phyloP scores from a whole-genome alignment of 345 rosid species.

The Streptanthus diversifolius region DNA sequence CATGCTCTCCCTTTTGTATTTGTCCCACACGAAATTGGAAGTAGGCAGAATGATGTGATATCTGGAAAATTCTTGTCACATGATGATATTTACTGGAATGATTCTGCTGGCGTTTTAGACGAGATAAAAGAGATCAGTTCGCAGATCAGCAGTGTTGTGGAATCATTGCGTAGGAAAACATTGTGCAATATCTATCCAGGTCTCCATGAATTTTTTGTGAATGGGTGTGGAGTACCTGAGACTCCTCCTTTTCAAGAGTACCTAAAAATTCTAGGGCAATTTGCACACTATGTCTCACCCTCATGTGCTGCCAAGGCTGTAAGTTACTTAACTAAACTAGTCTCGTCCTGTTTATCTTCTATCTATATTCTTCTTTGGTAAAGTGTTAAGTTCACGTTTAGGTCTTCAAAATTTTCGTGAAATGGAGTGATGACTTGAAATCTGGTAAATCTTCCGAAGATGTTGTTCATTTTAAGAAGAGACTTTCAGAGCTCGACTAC shows the following conservation, averaged over 20 bases:
- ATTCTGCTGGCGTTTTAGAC: conserved; percentile 64
- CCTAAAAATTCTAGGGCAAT: conserved; percentile 55
- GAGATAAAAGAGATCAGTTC: conserved; percentile 45
- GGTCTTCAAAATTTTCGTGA: conserved; percentile 77
- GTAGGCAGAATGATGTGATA: conserved; percentile 45
- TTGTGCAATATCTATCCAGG: conserved; percentile 72
- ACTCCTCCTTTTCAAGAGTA: conserved; percentile 58
- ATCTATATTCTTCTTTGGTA: conserved; percentile 13
- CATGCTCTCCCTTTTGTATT: conserved; percentile 55
- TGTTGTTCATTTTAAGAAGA: conserved; percentile 51
- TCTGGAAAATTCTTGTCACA: conserved; percentile 60
- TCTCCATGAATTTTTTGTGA: conserved; percentile 79
- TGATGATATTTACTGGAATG: conserved; percentile 76
- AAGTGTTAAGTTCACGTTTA: conserved; percentile 34
- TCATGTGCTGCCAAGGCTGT: conserved; percentile 69
- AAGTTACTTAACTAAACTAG: conserved; percentile 32
- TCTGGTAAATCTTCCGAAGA: conserved; percentile 60
- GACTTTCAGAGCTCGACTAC: conserved; percentile 54
- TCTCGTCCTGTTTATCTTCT: background rate
- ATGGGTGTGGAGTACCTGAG: conserved; percentile 66
- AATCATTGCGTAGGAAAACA: conserved; percentile 46
- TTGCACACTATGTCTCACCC: conserved; percentile 62
- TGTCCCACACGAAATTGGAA: conserved; percentile 53
- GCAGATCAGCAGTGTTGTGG: conserved; percentile 33
- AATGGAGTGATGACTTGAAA: conserved; percentile 69